A percentile compares a stretch with the other conserved stretches of the same genome.
These are phyloP conservation scores for Nannochloropsis gaditana DNA, from an alignment of 108 stramenopile species.

Conservation along the genomic window DNA sequence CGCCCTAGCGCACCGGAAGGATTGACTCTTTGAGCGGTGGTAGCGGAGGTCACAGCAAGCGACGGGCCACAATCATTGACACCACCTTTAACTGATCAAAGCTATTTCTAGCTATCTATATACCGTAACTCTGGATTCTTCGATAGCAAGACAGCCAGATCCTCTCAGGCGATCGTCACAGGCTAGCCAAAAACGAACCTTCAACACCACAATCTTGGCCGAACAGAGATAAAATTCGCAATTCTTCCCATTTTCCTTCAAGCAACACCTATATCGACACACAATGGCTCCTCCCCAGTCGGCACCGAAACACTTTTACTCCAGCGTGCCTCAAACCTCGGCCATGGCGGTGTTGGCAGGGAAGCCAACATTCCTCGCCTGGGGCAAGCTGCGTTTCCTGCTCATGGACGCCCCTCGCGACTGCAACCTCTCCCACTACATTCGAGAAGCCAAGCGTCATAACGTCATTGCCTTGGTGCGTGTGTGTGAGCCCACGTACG, in stretches of 20 bases:
- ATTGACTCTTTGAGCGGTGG: not conserved
- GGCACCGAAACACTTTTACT: not conserved
- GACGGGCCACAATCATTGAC: not conserved
- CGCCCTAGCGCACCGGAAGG: not conserved
- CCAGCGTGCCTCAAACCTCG: not conserved
- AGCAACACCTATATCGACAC: not conserved
- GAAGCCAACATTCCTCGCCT: constrained; percentile 51
- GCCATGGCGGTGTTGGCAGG: constrained; percentile 29
- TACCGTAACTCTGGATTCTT: too few relatives aligned
- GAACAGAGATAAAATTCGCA: not conserved
- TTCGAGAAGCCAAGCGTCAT: constrained; percentile 77
- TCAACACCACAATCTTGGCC: too few relatives aligned
- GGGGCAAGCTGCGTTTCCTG: constrained; percentile 70
- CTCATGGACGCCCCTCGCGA: constrained; percentile 97
- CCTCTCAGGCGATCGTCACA: too few relatives aligned
- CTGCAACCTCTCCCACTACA: constrained; percentile 80
- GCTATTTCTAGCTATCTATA: not conserved
- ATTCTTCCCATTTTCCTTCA: not conserved
- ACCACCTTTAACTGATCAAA: not conserved
- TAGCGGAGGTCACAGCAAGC: not conserved
- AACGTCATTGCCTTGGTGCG: constrained; percentile 85
- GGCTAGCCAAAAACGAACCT: too few relatives aligned
- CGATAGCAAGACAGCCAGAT: too few relatives aligned
- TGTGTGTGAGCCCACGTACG: constrained; percentile 88
- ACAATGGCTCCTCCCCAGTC: constrained; percentile 12